Base-by-base conservation (phyloP, 352 stramenopile genomes). In the Globisporangium middletonii region DNA sequence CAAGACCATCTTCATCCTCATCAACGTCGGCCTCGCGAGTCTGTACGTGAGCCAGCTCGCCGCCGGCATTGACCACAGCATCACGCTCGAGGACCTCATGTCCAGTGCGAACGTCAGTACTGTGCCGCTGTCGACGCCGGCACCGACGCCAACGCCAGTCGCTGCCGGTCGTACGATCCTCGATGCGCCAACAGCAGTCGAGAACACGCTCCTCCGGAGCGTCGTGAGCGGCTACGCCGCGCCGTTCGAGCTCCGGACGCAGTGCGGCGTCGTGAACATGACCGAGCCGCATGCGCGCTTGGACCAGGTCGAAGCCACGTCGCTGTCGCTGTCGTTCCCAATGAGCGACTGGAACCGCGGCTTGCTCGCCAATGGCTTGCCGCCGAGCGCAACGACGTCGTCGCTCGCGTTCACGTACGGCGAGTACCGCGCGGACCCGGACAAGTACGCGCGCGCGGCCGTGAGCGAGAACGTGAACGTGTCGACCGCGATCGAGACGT, bases 1-100 rank as follows among this genome's bases (percentile, higher is more conserved):
- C 50, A 59, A 59, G 43, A 12, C 49, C 35, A 54, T 67, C 30
- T 59, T 59, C 50, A 64, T 67, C 28, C 55, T 67, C 37, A 59
- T 67, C 50, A 67, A 67, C 45, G 61, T 67, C 50, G 61, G 61
- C 9, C 50, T 64, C 50, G 35, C 61, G 16, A 67, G 61, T 67
- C 49, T 67, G 1, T 67, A 67, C 16, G 61, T 67, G 42, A 63
- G 50, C 4, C 50, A 67, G 16, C 28, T 51, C 13, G n/a, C 61
- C 18, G 53, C 47, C 8, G 61, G 47, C 49, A 48, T 67, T 52
- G 49, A 51, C 9, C 45, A 33, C 9, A 60, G 44, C 44, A 60
- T 67, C 16, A 16, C n/a, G 18, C 1, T 12, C 23, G 19, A 46
- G 8, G 61, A 67, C 44, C 47, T 66, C 43, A 27, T 28, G 11